A percentile compares a stretch with the other conserved stretches of the same genome.
phyloP scores from a whole-genome alignment of 2,329 filamentous ascomycete genomes.

The Nemania diffusa region DNA sequence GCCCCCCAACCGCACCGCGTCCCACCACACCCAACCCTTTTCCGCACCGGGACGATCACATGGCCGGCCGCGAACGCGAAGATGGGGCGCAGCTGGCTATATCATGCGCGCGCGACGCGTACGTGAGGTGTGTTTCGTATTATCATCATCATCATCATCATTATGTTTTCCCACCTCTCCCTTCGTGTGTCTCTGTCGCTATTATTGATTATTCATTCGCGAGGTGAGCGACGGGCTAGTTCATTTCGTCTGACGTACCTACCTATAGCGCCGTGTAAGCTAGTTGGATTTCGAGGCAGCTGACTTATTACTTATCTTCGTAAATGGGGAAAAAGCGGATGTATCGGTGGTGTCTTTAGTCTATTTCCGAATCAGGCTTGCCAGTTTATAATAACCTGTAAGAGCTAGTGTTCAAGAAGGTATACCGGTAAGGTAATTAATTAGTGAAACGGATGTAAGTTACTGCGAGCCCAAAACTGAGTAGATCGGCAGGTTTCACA shows the following conservation, averaged over 20 bases:
- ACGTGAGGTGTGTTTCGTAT: slow-evolving; percentile 20
- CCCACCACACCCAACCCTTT: slow-evolving; percentile 28
- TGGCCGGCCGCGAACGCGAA: slow-evolving; percentile 31
- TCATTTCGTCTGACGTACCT: background rate
- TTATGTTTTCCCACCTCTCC: background rate
- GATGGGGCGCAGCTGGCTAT: slow-evolving; percentile 30
- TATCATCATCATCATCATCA: background rate
- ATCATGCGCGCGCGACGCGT: slow-evolving; percentile 32
- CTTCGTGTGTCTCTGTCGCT: background rate
- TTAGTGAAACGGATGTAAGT: background rate
- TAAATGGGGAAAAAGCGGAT: background rate
- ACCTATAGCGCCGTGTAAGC: background rate
- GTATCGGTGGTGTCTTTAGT: background rate
- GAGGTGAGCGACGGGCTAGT: background rate
- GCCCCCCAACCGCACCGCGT: slow-evolving; percentile 26
- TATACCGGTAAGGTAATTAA: background rate
- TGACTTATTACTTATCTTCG: background rate
- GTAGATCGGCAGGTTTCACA: slow-evolving; percentile 6
- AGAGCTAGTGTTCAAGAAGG: background rate
- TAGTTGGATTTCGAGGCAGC: too few relatives aligned
- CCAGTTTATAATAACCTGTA: background rate
- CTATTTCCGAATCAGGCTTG: background rate
- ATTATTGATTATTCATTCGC: background rate
- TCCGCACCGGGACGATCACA: slow-evolving; percentile 33
- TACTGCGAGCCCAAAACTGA: slow-evolving; percentile 5